Conservation (phyloP, 169 alveolate genomes). For the Eimeria tenella region DNA sequence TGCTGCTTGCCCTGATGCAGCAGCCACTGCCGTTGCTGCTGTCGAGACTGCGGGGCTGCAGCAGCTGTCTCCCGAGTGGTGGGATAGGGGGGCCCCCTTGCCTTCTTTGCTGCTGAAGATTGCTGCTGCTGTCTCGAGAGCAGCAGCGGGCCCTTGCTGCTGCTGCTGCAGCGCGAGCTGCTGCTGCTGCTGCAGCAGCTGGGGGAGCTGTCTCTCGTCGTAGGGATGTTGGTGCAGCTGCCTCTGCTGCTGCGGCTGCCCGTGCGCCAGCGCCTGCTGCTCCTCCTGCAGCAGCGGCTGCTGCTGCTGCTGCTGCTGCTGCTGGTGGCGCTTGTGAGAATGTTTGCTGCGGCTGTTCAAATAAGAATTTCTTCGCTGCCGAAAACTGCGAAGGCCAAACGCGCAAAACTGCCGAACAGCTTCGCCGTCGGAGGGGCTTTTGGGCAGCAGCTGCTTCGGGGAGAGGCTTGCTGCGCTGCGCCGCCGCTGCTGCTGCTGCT, state of each 20-base stretch:
- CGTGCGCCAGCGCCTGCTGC: not conserved
- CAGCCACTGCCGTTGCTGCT: slow-evolving; percentile 5
- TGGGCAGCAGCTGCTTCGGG: not conserved
- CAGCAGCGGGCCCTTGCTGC: not conserved
- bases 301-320: slow-evolving; percentile 51
- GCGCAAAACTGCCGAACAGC: too few species aligned
- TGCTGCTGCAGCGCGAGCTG: slow-evolving; percentile 21
- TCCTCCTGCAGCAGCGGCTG: slow-evolving; percentile 6
- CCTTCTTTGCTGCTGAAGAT: not conserved
- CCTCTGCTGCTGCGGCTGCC: not conserved
- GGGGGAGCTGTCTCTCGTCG: too few species aligned
- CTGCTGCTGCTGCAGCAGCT: not conserved
- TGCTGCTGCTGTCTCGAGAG: not conserved
- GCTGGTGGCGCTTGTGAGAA: slow-evolving; percentile 14
- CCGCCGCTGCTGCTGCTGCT: slow-evolving; percentile 10
- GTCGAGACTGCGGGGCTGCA: not conserved
- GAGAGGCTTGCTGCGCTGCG: not conserved
- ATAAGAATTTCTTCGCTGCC: not conserved
- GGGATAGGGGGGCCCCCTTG: not conserved
- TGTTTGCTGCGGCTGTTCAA: not conserved
- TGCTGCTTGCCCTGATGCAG: not conserved
- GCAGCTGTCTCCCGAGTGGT: not conserved
- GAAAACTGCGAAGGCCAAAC: too few species aligned
- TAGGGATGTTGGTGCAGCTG: not conserved
- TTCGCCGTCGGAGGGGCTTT: not conserved